phyloP scores from a whole-genome alignment of 2,329 filamentous ascomycete genomes.

The Ophiostoma piceae region DNA sequence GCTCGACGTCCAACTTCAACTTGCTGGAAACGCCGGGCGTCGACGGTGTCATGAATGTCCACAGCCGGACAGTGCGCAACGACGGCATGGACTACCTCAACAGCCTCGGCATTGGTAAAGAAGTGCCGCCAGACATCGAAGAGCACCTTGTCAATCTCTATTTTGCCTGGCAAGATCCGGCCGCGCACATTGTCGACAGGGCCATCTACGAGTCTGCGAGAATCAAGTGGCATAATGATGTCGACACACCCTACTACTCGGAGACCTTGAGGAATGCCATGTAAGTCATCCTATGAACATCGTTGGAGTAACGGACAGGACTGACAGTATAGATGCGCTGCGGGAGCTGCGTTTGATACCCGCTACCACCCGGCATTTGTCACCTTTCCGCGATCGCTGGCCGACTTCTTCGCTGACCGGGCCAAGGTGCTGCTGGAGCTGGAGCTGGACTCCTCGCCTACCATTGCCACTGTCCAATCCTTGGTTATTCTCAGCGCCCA shows the following conservation, averaged over 20 bases:
- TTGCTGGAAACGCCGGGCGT: conserved; percentile 38
- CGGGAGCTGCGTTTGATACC: conserved; percentile 35
- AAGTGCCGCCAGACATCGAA: conserved; percentile 39
- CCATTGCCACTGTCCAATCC: conserved; percentile 45
- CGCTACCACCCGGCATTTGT: conserved; percentile 20
- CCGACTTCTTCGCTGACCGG: conserved; percentile 41
- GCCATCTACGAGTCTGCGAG: conserved; percentile 30
- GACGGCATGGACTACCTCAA: conserved; percentile 25
- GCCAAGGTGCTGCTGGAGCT: conserved; percentile 43
- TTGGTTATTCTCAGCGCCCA: conserved; percentile 42
- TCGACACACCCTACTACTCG: conserved; percentile 24
- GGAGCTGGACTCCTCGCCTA: conserved; percentile 42
- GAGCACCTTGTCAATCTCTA: conserved; percentile 42
- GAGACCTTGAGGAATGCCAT: conserved; percentile 27
- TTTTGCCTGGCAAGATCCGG: conserved; percentile 46
- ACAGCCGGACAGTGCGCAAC: conserved; percentile 31
- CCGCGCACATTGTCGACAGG: conserved; percentile 42
- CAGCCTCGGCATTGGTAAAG: conserved; percentile 36
- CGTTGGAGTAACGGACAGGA: not conserved
- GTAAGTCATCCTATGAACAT: not conserved
- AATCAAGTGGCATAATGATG: conserved; percentile 20
- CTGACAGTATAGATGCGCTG: conserved; percentile 26
- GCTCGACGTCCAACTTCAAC: conserved; percentile 42
- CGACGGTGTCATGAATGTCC: conserved; percentile 30
- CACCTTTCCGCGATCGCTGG: conserved; percentile 32